A percentile compares a stretch with the other conserved stretches of the same genome.
Conservation (phyloP, 495 filamentous ascomycete species). For the Tuber magnatum region DNA sequence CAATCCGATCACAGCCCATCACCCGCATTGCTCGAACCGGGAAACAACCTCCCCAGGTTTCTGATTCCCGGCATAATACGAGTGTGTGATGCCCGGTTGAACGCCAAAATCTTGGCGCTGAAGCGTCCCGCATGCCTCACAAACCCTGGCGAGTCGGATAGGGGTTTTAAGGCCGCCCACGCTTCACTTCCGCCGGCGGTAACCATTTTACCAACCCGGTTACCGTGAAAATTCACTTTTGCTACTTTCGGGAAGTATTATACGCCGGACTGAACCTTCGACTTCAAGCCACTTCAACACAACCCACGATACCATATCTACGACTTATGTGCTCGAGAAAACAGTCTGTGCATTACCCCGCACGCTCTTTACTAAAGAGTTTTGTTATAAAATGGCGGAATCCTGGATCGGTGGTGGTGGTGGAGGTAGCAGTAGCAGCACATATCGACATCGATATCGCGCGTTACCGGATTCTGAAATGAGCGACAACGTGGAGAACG, state of each 20-base stretch:
- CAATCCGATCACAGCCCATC: neutral
- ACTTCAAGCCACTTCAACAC: neutral
- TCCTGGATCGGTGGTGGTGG: neutral
- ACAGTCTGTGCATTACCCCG: neutral
- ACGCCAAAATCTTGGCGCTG: neutral
- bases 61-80: neutral
- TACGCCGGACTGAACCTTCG: neutral
- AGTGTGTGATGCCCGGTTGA: neutral
- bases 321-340: neutral
- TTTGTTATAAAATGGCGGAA: neutral
- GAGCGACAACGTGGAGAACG: slow-evolving; percentile 19
- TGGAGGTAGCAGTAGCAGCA: neutral
- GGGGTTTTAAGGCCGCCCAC: neutral
- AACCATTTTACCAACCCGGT: neutral
- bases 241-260: neutral
- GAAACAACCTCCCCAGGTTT: neutral
- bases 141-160: neutral
- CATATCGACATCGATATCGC: slow-evolving; percentile 30
- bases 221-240: neutral
- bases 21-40: neutral
- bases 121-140: neutral
- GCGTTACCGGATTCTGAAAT: slow-evolving; percentile 26
- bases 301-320: neutral
- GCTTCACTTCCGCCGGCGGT: neutral
- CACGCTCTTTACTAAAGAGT: neutral